Conservation (phyloP, 2,329 filamentous ascomycete genomes). For the Aspergillus sp. region DNA sequence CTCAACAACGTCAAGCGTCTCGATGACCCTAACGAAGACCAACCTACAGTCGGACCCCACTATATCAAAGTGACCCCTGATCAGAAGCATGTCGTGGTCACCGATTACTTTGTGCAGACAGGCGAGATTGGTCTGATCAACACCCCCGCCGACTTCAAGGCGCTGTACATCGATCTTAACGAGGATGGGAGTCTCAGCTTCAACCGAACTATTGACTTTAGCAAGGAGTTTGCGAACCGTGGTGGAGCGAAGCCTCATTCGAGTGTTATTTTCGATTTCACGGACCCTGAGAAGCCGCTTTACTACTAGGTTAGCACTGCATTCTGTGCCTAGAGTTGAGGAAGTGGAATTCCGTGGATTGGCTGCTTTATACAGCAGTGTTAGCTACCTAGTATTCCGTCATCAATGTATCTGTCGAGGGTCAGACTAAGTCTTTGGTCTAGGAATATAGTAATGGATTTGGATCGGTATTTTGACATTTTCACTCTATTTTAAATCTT, state of each 20-base stretch:
- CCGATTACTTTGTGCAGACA: conserved; percentile 63
- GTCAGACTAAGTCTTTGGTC: too few species aligned
- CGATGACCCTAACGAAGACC: conserved; percentile 54
- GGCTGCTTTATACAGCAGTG: too few species aligned
- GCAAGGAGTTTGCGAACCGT: conserved; percentile 47
- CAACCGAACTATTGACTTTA: conserved; percentile 58
- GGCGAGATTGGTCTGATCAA: conserved; percentile 59
- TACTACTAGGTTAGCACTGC: conserved; percentile 17
- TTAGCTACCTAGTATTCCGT: too few species aligned
- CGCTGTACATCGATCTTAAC: conserved; percentile 56
- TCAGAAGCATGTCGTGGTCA: conserved; percentile 60
- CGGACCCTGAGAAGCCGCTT: conserved; percentile 48
- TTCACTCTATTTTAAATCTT: too few species aligned
- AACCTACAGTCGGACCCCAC: conserved; percentile 58
- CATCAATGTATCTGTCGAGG: too few species aligned
- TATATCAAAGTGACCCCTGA: conserved; percentile 62
- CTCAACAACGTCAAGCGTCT: conserved; percentile 57
- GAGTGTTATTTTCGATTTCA: conserved; percentile 52
- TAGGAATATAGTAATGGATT: too few species aligned
- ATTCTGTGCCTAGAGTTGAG: too few species aligned
- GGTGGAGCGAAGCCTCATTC: conserved; percentile 57
- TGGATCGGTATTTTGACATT: too few species aligned
- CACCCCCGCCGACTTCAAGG: conserved; percentile 59
- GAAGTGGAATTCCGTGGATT: too few species aligned
- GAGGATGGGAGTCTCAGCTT: conserved; percentile 53